phyloP scores from a whole-genome alignment of 2,329 filamentous ascomycete genomes.

The Stromatinia cepivora region DNA sequence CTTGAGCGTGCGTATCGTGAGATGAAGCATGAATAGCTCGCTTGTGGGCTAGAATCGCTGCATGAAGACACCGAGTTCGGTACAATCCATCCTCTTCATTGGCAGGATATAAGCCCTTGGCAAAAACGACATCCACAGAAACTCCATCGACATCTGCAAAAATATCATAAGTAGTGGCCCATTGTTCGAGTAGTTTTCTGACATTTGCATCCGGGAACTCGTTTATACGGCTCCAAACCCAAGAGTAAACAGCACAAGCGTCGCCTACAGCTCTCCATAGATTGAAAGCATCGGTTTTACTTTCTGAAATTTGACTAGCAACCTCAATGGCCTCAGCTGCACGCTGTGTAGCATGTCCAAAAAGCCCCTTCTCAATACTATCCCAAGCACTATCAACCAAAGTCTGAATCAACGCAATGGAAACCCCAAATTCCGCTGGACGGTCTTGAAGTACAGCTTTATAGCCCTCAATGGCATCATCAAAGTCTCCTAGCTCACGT shows the following conservation, averaged over 20 bases:
- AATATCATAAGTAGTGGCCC: slow-evolving; percentile 56
- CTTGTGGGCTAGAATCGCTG: slow-evolving; percentile 83
- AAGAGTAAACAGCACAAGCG: slow-evolving; percentile 81
- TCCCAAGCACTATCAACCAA: slow-evolving; percentile 78
- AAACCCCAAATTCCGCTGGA: slow-evolving; percentile 78
- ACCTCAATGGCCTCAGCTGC: slow-evolving; percentile 69
- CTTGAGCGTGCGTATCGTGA: slow-evolving; percentile 80
- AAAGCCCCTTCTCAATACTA: slow-evolving; percentile 78
- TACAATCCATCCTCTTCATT: slow-evolving; percentile 43
- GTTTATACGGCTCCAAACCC: slow-evolving; percentile 65
- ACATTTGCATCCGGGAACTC: slow-evolving; percentile 63
- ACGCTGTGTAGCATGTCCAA: slow-evolving; percentile 75
- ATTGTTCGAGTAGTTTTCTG: slow-evolving; percentile 57
- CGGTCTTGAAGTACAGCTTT: slow-evolving; percentile 67
- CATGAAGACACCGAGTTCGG: slow-evolving; percentile 62
- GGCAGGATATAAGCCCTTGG: slow-evolving; percentile 40
- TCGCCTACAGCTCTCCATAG: slow-evolving; percentile 93
- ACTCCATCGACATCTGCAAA: slow-evolving; percentile 71
- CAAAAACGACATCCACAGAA: slow-evolving; percentile 44
- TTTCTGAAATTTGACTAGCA: slow-evolving; percentile 60
- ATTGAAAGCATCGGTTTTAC: slow-evolving; percentile 76
- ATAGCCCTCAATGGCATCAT: slow-evolving; percentile 78
- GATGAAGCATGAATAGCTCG: slow-evolving; percentile 73
- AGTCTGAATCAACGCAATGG: slow-evolving; percentile 84
- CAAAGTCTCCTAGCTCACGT: slow-evolving; percentile 85